phyloP scores from a whole-genome alignment of 164 flowering plant species.

The Vitis labrusca region DNA sequence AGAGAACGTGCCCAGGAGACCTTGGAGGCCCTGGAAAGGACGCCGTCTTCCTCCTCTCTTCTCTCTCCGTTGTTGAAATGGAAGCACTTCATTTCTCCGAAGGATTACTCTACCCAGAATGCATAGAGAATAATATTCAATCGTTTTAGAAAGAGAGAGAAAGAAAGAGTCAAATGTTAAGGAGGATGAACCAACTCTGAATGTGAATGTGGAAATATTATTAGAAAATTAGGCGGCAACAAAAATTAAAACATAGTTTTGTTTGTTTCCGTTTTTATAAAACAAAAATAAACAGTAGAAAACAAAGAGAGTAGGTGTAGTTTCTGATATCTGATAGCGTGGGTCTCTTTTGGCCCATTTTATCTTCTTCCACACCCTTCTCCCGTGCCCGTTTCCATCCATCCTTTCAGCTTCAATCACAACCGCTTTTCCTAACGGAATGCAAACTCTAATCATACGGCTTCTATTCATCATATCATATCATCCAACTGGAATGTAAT shows the following conservation, averaged over 20 bases:
- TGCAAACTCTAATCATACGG: too few species aligned
- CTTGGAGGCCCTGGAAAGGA: conserved; percentile 38
- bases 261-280: not conserved
- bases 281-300: not conserved
- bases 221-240: not conserved
- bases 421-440: too few species aligned
- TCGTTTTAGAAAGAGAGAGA: conserved; percentile 2
- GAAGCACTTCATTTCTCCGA: conserved; percentile 73
- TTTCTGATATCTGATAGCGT: too few species aligned
- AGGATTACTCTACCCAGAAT: not conserved
- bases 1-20: conserved; percentile 85
- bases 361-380: too few species aligned
- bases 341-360: too few species aligned
- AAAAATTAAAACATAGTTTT: too few species aligned
- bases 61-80: conserved; percentile 71
- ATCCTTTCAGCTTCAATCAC: too few species aligned
- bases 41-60: conserved; percentile 39
- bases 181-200: not conserved
- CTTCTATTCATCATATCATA: too few species aligned
- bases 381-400: too few species aligned
- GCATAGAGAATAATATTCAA: not conserved
- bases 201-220: not conserved
- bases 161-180: conserved; percentile 2
- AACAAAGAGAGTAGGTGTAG: not conserved
- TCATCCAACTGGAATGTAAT: too few species aligned